Evolutionary conservation across 2,329 filamentous ascomycete genomes (phyloP), one percentile per base, ranked within the genome.

Genomic region (Tolypocladium album): DNA sequence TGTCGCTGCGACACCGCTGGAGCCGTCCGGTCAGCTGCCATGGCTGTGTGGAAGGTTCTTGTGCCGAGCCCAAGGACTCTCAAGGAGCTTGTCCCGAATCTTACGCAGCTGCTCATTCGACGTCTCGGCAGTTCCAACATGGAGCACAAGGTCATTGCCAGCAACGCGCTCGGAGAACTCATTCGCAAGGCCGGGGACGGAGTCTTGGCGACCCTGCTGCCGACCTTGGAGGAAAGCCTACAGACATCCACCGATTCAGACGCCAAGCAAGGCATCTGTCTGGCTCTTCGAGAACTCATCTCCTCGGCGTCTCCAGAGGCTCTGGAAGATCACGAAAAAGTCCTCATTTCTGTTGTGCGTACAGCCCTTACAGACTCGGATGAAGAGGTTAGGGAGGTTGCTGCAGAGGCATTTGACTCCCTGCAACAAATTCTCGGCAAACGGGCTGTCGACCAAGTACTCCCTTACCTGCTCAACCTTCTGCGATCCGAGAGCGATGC

Each of bases 91-190:
- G 88, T 97, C 55, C 93, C 94, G 53, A 97, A 92, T 1, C 87
- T 99, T 62, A 96, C 92, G 7, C 92, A 97, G 72, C 86, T 99
- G 64, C 88, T 99, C 67, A 97, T 99, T 71, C 87, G 90, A 61
- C 89, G 94, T 56, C 83, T 99, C 66, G 94, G 92, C 63, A 97
- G 92, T 72, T 89, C 92, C 55, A 97, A 97, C 70, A 92, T 96
- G 88, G 94, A 99, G 74, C 94, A 99, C 75, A 97, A 97, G 79
- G 89, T 96, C 67, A 99, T 99, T 79, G 94, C 95, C 65, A 93
- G 93, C 72, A 97, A 97, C 73, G 92, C 94, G 56, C 82, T 99
- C 60, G 94, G 94, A 70, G 94, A 99, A 72, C 85, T 99, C 65
- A 97, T 99, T 69, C 88, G 94, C 69, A 97, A 96, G 75, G 93